phyloP scores from a whole-genome alignment of 768 basidiomycete species.

The Suillus fuscotomentosus region DNA sequence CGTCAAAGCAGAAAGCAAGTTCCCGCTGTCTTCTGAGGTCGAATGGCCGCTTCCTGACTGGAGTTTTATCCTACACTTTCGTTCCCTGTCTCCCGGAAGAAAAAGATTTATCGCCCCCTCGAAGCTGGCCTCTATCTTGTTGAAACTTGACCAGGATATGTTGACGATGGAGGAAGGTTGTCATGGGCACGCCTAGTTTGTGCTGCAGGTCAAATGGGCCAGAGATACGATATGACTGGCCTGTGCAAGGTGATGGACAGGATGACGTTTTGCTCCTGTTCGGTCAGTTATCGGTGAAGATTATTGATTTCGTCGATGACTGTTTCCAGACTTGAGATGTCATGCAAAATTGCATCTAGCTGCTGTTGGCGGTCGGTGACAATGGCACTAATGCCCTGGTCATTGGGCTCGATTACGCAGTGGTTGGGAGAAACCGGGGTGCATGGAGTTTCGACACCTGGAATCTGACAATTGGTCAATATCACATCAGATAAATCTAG shows the following conservation, averaged over 20 bases:
- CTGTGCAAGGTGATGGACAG: conserved; percentile 10
- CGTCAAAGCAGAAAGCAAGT: not conserved
- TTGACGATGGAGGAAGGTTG: not conserved
- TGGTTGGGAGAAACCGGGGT: no score
- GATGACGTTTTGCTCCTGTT: conserved; percentile 1
- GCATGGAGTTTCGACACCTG: not conserved
- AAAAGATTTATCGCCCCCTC: conserved; percentile 14
- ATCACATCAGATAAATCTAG: not conserved
- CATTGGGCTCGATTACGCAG: not conserved
- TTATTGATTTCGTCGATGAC: conserved; percentile 12
- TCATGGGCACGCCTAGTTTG: conserved; percentile 31
- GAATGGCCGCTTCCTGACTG: conserved; percentile 8
- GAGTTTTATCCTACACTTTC: no score
- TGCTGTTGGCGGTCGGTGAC: not conserved
- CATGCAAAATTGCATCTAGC: no score
- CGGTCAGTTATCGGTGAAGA: conserved; percentile 13
- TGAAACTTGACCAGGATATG: no score
- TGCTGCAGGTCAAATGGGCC: conserved; percentile 9
- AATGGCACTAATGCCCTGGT: not conserved
- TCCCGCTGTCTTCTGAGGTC: not conserved
- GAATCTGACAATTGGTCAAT: not conserved
- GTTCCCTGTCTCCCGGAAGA: no score
- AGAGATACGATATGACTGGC: conserved; percentile 28
- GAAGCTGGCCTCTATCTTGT: conserved; percentile 11
- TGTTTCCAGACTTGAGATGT: not conserved